Base-by-base conservation (phyloP, 139 green algal genomes). In the Axilococcus clingmanii region DNA sequence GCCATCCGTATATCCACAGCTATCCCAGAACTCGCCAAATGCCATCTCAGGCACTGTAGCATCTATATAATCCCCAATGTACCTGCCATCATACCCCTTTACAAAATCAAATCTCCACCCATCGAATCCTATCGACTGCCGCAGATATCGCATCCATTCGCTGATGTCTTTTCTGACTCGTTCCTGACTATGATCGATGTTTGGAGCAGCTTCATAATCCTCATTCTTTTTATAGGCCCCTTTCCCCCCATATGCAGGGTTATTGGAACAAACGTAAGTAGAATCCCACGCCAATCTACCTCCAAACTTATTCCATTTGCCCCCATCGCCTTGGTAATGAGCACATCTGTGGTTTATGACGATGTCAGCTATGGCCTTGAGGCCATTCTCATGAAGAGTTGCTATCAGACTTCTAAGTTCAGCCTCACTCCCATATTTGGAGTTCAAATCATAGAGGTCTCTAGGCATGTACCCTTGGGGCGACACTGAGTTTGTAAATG, bases 21-120 rank as follows among this genome's bases (percentile, higher is more conserved):
- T 82, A 74, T 95, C 88, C 90, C 90, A 97, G 70, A 82, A 96
- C 72, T 97, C 90, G 9, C 88, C 88, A 69, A 97, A 83, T 0
- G 85, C 72, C 66, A 97, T 74, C 41, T 82, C 61, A 16, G 89
- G 88, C 28, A 92, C 79, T 3, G 82, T 93, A 50, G 59, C 69
- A 57, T 93, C 77, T 25, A 94, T 70, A 63, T 95, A 95, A 65
- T 89, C 68, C 27, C 62, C 47, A 36, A 74, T 65, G 44, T 68
- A 87, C 4, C 75, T 51, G 17, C 78, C 80, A 35, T 67, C 57
- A 41, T 74, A 74, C 14, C 64, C 64, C 52, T 93, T 91, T 43
- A 94, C 83, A 55, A 89, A 96, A 69, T 95, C 90, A 66, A 95
- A 93, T 30, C 90, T 74, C 85, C 85, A 97, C 41, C 88, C 90